Conservation (phyloP, 371 early-diverging fungal genomes). For the Mortierella sp. region DNA sequence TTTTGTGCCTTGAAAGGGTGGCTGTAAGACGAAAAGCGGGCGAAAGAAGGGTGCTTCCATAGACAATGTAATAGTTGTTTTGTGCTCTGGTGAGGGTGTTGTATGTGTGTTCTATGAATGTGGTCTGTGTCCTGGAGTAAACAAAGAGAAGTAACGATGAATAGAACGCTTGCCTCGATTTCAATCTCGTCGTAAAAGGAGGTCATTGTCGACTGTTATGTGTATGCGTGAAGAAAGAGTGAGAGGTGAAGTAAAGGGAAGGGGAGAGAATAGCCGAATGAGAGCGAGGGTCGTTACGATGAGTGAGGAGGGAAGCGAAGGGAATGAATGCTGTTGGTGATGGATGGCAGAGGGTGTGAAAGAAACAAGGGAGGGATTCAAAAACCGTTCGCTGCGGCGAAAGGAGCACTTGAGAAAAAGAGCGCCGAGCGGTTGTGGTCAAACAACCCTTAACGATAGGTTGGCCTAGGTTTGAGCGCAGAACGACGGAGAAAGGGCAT, state of each 20-base stretch:
- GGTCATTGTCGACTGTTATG: slow-evolving; percentile 59
- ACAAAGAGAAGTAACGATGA: slow-evolving; percentile 12
- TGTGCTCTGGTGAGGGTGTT: neutral
- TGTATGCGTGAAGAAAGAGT: neutral
- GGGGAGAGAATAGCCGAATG: neutral
- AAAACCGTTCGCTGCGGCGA: slow-evolving; percentile 5
- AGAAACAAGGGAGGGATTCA: neutral
- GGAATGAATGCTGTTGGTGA: neutral
- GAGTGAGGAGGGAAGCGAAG: neutral
- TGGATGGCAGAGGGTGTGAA: neutral
- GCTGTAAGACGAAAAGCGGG: too few species aligned
- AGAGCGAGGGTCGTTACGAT: neutral
- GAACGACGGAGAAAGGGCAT: too few species aligned
- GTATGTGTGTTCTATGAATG: neutral
- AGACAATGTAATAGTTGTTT: neutral
- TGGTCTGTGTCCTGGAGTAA: slow-evolving; percentile 18
- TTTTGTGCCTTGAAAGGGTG: neutral
- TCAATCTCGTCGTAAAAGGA: slow-evolving; percentile 84
- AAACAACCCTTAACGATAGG: too few species aligned
- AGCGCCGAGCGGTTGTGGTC: neutral
- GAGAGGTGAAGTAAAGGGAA: neutral
- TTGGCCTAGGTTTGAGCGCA: too few species aligned
- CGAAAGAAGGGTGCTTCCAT: neutral
- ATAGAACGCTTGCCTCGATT: slow-evolving; percentile 51
- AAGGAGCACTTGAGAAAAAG: neutral